Percentiles rank a stretch among this genome's conserved stretches.
phyloP scores from a whole-genome alignment of 1,284 basidiomycete species.

The Leccinum pachyderme region DNA sequence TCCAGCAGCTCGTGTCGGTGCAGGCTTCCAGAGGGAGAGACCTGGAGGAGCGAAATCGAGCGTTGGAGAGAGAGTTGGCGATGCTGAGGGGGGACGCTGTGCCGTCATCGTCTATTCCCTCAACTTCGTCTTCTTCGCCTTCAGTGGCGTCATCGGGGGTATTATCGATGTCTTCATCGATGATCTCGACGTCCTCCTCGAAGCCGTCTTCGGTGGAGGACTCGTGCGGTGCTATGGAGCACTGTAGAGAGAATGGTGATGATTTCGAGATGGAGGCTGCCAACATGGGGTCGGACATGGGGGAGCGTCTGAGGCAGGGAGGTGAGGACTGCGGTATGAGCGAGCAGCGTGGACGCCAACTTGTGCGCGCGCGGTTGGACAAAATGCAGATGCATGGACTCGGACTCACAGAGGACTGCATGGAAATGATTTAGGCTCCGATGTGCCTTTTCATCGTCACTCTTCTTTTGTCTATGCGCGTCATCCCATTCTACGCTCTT shows the following conservation, averaged over 20 bases:
- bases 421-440: conserved; percentile 14
- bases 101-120: conserved; percentile 8
- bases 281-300: not conserved
- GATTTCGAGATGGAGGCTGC: conserved; percentile 27
- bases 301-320: conserved; percentile 1
- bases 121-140: conserved; percentile 18
- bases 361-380: conserved; percentile 14
- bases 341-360: conserved; percentile 23
- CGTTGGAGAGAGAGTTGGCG: conserved; percentile 28
- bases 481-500: no score
- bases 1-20: conserved; percentile 78
- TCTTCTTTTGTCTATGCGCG: conserved; percentile 4
- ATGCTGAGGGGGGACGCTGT: conserved; percentile 18
- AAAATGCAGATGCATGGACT: conserved; percentile 10
- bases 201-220: conserved; percentile 16
- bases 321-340: not conserved
- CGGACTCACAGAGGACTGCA: conserved; percentile 12
- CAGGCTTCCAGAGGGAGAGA: conserved; percentile 76
- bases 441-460: not conserved
- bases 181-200: conserved; percentile 4
- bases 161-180: conserved; percentile 20
- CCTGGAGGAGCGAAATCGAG: conserved; percentile 50
- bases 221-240: not conserved
- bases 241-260: not conserved
- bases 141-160: conserved; percentile 19